Base-by-base conservation (phyloP, 2,329 filamentous ascomycete genomes). In the Microcera coccophila region DNA sequence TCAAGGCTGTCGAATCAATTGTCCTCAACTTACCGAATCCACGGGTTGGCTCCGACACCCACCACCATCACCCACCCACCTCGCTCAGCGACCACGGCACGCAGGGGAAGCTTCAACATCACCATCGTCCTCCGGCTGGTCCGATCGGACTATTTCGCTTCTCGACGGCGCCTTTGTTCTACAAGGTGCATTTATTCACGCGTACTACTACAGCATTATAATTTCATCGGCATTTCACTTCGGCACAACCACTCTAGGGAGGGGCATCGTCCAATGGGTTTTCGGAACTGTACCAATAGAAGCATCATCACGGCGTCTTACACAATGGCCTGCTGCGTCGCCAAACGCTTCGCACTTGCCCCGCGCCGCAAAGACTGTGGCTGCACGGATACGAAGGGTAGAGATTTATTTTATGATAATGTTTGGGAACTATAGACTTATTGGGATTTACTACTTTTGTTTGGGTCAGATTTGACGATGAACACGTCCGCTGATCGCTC, bases 341-440 rank as follows among this genome's bases (percentile, higher is more conserved):
- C 39, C 22, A 41, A 42, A 26, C 12, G 22, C 22, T 26, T 26
- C 22, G 22, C 22, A 26, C 7, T 12, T 35, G 33, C 39, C 41
- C 39, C 39, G 40, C 36, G 35, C 36, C 17, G 36, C 40, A 38
- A 5, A 36, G 16, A 42, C 24, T n/a, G 45, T 35, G 33, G 32
- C 11, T 35, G 37, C 40, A 35, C 32, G 36, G 44, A 15, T 38
- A 47, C 29, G 42, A 42, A 24, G 22, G 36, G 45, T 41, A 48
- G 38, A 36, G 40, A 37, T 43, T 49, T 38, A 47, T 47, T 45
- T 58, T 49, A 58, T 42, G 55, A 58, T 50, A 56, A 58, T 48
- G 55, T 49, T 48, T 53, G 55, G 55, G 55, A 58, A 55, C 45
- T n/a, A 58, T 58, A 58, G 55, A 57, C 53, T 57, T 44, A 54